Base-by-base conservation (phyloP, 2,329 filamentous ascomycete species). In the Aspergillus clavatus region DNA sequence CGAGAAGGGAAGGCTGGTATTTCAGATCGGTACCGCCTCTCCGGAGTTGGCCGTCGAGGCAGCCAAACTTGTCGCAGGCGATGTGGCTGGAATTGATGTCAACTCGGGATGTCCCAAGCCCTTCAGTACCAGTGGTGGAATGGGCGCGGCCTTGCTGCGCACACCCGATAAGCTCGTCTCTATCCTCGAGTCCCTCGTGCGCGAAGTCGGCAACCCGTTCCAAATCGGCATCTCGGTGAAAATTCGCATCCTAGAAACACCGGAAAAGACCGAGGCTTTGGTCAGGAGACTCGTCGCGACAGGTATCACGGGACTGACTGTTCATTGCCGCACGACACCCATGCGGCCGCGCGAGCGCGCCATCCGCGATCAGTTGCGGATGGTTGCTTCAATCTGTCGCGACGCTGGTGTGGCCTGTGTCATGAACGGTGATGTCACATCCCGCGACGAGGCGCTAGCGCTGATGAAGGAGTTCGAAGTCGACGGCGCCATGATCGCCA, bases 101-200 rank as follows among this genome's bases (percentile, higher is more conserved):
- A 98, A 98, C 66, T 89, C 93, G 0, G 93, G 93, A n/a, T 98
- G 93, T 63, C 93, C 93, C 0, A 98, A 98, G 69, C 87, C 91
- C 0, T 98, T 98, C 69, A 95, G 87, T 61, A 95, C 91, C 2
- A 80, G 80, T 51, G 89, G 89, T 48, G 93, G 93, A 39, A 98
- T 98, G 93, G 93, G 93, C 39, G 93, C 93, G 0, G 91, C 90
- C 1, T 78, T 98, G 16, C 78, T 98, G 12, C 81, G 81, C 56
- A 91, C 86, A 0, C 91, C 93, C 0, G 90, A 97, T 53, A 82
- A 80, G 59, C 79, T 98, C 1, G 86, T 83, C 57, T 78, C 83
- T 0, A 98, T 98, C 53, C 76, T 98, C 6, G 83, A 86, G 50
- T 83, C 87, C 0, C 75, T 98, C 7, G 90, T 97, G 2, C 75